These are phyloP conservation scores for Lasiosphaeriaceae sp. DNA, from an alignment of 495 filamentous ascomycete genomes.

Conservation along the genomic window DNA sequence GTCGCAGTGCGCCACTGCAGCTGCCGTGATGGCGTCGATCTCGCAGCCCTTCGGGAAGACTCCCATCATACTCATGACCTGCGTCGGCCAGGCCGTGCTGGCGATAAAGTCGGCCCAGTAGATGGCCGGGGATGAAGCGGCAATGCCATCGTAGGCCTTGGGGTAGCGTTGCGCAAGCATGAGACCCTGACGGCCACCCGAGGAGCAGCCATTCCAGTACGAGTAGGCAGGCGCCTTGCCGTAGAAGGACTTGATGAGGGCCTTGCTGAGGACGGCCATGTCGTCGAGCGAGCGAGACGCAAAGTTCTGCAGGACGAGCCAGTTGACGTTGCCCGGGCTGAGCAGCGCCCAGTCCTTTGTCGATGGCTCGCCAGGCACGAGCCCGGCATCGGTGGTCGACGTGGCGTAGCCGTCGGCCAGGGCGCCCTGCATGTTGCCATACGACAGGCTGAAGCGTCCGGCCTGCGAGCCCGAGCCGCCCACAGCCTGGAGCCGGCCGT, in stretches of 20 bases:
- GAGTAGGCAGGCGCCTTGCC: conserved; percentile 30
- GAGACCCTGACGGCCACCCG: conserved; percentile 42
- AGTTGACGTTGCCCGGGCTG: conserved; percentile 40
- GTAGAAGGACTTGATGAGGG: conserved; percentile 32
- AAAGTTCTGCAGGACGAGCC: conserved; percentile 36
- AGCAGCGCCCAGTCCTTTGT: conserved; percentile 34
- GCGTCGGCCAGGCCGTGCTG: conserved; percentile 23
- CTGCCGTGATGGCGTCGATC: conserved; percentile 27
- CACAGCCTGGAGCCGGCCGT: conserved; percentile 36
- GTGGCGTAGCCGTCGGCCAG: conserved; percentile 36
- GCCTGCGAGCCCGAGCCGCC: conserved; percentile 44
- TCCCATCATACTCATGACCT: conserved; percentile 25
- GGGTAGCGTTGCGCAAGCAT: conserved; percentile 43
- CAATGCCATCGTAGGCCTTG: conserved; percentile 37
- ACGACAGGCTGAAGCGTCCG: conserved; percentile 17
- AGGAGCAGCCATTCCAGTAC: conserved; percentile 45
- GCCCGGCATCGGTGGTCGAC: conserved; percentile 40
- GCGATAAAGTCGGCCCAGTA: conserved; percentile 24
- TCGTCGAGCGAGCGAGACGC: conserved; percentile 26
- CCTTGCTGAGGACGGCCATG: conserved; percentile 30
- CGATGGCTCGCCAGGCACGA: conserved; percentile 7
- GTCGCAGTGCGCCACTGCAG: conserved; percentile 35
- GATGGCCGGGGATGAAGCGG: conserved; percentile 34
- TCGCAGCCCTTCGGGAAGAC: conserved; percentile 28
- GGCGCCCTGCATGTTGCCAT: conserved; percentile 24